Percentiles rank a stretch among this genome's conserved stretches.
phyloP scores from a whole-genome alignment of 2,329 filamentous ascomycete genomes.

The Calonectria pauciramosa region DNA sequence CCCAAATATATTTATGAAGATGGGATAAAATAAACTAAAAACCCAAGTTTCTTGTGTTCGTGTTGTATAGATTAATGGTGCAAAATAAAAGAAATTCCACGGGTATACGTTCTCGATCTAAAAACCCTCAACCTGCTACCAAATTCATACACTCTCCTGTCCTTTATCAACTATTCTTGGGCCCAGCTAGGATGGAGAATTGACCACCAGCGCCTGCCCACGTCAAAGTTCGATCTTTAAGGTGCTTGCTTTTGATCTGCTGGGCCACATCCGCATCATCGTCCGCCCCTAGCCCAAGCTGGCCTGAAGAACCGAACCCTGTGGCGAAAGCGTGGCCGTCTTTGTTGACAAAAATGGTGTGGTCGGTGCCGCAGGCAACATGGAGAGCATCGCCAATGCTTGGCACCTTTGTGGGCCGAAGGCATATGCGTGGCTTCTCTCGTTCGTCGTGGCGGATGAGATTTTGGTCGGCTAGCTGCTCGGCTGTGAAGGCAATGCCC shows the following conservation, averaged over 20 bases:
- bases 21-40: neutral
- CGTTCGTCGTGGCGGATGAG: conserved; percentile 68
- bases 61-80: neutral
- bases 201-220: conserved; percentile 27
- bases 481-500: conserved; percentile 63
- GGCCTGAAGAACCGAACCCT: conserved; percentile 80
- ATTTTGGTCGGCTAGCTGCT: conserved; percentile 61
- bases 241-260: conserved; percentile 5
- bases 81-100: too few relatives aligned
- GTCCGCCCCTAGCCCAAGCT: conserved; percentile 76
- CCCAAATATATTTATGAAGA: neutral
- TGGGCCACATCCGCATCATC: conserved; percentile 64
- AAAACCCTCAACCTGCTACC: neutral
- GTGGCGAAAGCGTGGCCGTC: conserved; percentile 68
- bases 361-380: conserved; percentile 74
- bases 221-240: conserved; percentile 6
- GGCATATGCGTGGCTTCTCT: conserved; percentile 70
- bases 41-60: neutral
- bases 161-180: neutral
- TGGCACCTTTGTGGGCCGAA: conserved; percentile 67
- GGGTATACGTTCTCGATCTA: neutral
- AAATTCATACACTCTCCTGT: neutral
- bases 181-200: conserved; percentile 17
- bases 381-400: conserved; percentile 62
- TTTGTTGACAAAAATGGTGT: conserved; percentile 74